Percentiles rank a stretch among this genome's conserved stretches.
Evolutionary conservation across 805 yeast genomes (phyloP).

Genomic region (Candida morakotiae): DNA sequence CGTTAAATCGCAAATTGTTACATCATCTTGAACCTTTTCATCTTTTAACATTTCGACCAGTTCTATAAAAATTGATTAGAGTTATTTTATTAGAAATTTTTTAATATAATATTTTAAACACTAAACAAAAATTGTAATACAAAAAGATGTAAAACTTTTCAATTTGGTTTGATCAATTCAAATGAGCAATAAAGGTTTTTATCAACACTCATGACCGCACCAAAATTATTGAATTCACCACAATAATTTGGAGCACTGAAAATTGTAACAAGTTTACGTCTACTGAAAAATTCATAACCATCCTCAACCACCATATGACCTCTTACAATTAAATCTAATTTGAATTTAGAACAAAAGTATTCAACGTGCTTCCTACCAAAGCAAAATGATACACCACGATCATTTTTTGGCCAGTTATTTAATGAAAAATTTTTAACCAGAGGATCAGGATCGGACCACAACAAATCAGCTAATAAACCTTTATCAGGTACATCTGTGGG

Average conservation of each 20-base stretch:
- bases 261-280: constrained; percentile 69
- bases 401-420: constrained; percentile 73
- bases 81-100: no score
- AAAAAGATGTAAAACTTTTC: no score
- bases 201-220: constrained; percentile 74
- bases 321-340: constrained; percentile 72
- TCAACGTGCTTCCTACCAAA: constrained; percentile 74
- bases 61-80: no score
- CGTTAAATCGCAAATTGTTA: neutral
- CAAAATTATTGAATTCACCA: constrained; percentile 78
- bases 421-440: constrained; percentile 28
- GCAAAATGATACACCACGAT: constrained; percentile 78
- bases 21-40: neutral
- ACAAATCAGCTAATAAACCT: constrained; percentile 70
- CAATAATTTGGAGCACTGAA: constrained; percentile 84
- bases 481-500: constrained; percentile 84
- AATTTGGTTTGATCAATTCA: constrained; percentile 58
- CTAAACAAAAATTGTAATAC: no score
- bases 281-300: constrained; percentile 79
- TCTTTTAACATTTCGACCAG: neutral
- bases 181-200: constrained; percentile 66
- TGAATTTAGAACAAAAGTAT: constrained; percentile 58
- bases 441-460: constrained; percentile 78
- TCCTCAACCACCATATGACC: constrained; percentile 92
- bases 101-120: no score